Evolutionary conservation across 768 basidiomycete species (phyloP).

Genomic region (Hypholoma fasciculare): DNA sequence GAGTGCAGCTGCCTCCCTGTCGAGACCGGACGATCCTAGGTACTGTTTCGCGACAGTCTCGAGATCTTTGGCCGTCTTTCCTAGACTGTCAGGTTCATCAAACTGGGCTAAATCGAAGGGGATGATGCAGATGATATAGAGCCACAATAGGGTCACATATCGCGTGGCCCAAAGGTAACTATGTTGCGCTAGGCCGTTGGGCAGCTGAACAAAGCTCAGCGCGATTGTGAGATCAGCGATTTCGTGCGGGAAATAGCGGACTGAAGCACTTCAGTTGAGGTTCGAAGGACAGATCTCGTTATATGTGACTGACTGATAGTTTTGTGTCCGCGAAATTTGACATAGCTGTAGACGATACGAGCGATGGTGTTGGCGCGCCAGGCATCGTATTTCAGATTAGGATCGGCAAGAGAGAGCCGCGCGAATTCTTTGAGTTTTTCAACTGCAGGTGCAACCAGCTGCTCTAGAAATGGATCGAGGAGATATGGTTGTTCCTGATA

Average conservation of each 20-base stretch:
- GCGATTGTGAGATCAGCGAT: slow-evolving; percentile 79
- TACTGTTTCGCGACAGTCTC: slow-evolving; percentile 59
- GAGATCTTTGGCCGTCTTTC: slow-evolving; percentile 55
- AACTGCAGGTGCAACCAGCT: slow-evolving; percentile 75
- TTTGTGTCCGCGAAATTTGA: slow-evolving; percentile 90
- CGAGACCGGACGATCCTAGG: slow-evolving; percentile 72
- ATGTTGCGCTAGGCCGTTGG: slow-evolving; percentile 41
- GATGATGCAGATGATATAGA: slow-evolving; percentile 91
- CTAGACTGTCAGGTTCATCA: slow-evolving; percentile 56
- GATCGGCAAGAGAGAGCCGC: slow-evolving; percentile 35
- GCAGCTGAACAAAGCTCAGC: slow-evolving; percentile 58
- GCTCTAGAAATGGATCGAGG: slow-evolving; percentile 85
- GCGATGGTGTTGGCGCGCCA: slow-evolving; percentile 54
- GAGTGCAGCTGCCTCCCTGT: slow-evolving; percentile 80
- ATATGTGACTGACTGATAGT: slow-evolving; percentile 67
- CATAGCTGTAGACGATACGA: slow-evolving; percentile 70
- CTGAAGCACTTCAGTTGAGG: slow-evolving; percentile 38
- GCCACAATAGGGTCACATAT: slow-evolving; percentile 86
- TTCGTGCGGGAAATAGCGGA: slow-evolving; percentile 93
- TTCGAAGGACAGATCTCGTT: neutral
- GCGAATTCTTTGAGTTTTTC: slow-evolving; percentile 59
- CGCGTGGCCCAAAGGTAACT: slow-evolving; percentile 74
- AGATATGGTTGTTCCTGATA: slow-evolving; percentile 95
- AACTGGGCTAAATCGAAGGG: slow-evolving; percentile 91
- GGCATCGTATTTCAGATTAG: slow-evolving; percentile 25